Base-by-base conservation (phyloP, 2,329 filamentous ascomycete genomes). In the Aspergillus aculeatinus region DNA sequence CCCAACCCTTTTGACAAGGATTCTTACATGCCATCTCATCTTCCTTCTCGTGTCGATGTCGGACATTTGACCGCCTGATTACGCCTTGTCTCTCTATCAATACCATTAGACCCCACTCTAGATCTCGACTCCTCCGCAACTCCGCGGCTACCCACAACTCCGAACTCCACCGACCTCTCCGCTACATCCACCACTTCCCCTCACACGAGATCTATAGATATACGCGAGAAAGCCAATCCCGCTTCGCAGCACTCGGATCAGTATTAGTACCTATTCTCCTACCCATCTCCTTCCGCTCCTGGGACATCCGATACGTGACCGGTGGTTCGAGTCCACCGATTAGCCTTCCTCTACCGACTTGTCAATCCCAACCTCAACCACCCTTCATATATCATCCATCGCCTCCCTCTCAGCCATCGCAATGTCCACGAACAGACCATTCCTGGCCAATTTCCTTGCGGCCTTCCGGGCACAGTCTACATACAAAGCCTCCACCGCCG, bases 361-460 rank as follows among this genome's bases (percentile, higher is more conserved):
- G n/a, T 29, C 48, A 48, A 27, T 29, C 52, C 27, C 11, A 21
- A 11, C 12, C 31, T 16, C 44, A 42, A 54, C 39, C 49, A 51
- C 39, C 16, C 52, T 9, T 23, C 21, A 25, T 29, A 42, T 7
- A 29, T 23, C 27, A 23, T 27, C 44, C 31, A 44, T 14, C 31
- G n/a, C 48, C 19, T 21, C 33, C n/a, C 35, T 51, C 42, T n/a
- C 42, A n/a, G 31, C 21, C 48, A 58, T 52, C 59, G 79, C 60
- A 67, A 88, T 88, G 86, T 83, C 85, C 2, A 87, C 84, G 64
- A 88, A 89, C 77, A 78, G 86, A 60, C 86, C 82, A 51, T 89
- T 89, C 77, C 81, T 89, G 68, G 82, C 85, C 66, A 86, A 86
- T 78, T 88, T 89, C 77, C 82, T 89, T 63, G 83, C 87, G 51